Evolutionary conservation across 768 basidiomycete species (phyloP), one percentile per base, ranked within the genome.

Genomic region (Sistotremastrum suecicum): DNA sequence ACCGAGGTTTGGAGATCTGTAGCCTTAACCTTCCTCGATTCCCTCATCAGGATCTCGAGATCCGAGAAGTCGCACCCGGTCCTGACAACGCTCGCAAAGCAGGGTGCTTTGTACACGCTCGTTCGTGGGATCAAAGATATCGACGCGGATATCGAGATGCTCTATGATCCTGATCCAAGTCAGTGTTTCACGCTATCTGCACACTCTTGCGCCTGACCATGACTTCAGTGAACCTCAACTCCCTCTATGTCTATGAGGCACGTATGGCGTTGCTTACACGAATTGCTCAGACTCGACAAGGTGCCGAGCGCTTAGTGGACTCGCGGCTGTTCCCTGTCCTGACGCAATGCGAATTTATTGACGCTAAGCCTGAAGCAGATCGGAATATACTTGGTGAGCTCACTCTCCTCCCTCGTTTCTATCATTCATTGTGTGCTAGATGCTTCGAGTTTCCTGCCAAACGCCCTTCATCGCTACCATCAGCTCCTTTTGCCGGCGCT

Each of bases 1-100:
- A 80, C 86, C 11, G 91, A 97, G 60, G 87, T 97, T 2, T 98
- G 94, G 94, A 88, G 88, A 63, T 92, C 91, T 3, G 78, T 97
- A 10, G 87, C 92, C 6, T 97, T 91, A 58, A 83, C 91, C 69
- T 67, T 90, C 3, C 68, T 97, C 38, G 88, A 92, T 54, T 79
- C 84, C 0, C 69, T 92, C 5, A 72, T 83, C 11, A 74, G 83
- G 39, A 65, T 92, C 0, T 84, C 78, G 36, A 74, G 74, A 30
- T 60, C 66, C 41, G 83, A 89, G 51, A 82, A 77, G 61, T 80
- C 81, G 41, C 71, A 83, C 45, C 55, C 67, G 7, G 66, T 86
- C 20, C 60, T 86, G 39, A 58, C 67, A 7, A 63, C 73, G 1
- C 63, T 95, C 29, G 70, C 70, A 29, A 71, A 78, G 39, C 77